Base-by-base conservation (phyloP, 176 grass and related monocot species). In the Triticum urartu region DNA sequence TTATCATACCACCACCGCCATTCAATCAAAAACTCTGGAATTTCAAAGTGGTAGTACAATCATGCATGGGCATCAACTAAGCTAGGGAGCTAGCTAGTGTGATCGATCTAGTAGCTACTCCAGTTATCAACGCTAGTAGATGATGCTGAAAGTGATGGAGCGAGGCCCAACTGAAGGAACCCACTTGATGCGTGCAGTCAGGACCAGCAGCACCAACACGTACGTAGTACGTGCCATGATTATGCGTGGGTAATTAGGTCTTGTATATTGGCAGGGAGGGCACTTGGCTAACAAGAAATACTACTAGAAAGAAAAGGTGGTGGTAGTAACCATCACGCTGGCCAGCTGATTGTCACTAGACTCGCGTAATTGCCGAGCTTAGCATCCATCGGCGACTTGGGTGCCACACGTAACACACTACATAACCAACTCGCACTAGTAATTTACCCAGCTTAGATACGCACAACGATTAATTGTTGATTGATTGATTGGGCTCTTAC, bases 131-230 rank as follows among this genome's bases (percentile, higher is more conserved):
- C 24, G 11, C 62, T 26, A 61, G 36, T 38, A 38, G 36, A 38
- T 38, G 36, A 36, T 36, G 20, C 9, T 13, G 62, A 85, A 1
- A 81, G 26, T 21, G 78, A 77, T 21, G 70, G 78, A 60, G 48
- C 40, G 0, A 56, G 42, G 22, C 26, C 25, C 83, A 50, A 24
- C 83, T 28, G 2, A 47, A 60, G 11, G 5, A 7, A 13, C 64
- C 64, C 64, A 84, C 64, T 83, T 70, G 81, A 72, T 61, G 8
- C 78, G 58, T 42, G 50, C 86, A 48, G 45, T 48, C 45, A 76
- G 43, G 81, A 70, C 72, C 54, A 64, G 38, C 26, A 26, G 15
- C 60, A 38, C 13, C 25, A 9, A 38, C 66, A 24, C 39, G 39
- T 73, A 24, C 39, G 39, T 73, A 7, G 39, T 73, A 7, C 70